phyloP scores from a whole-genome alignment of 208 protist species.

The Trypanosomatidae sp. region DNA sequence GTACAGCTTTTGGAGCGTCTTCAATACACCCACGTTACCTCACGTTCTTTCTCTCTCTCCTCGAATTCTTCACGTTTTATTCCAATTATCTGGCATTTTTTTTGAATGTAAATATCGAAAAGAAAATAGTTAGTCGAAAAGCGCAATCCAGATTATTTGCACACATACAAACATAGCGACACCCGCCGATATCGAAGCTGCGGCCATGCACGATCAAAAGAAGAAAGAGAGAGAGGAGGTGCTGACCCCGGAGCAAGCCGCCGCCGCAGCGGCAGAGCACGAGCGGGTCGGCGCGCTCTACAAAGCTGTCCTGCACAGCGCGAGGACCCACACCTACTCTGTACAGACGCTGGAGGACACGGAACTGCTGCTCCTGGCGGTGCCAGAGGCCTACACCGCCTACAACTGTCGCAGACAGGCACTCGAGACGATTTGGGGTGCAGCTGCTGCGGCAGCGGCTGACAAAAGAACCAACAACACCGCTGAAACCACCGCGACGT shows the following conservation, averaged over 20 bases:
- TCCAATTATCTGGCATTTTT: too few relatives aligned
- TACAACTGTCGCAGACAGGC: conserved; percentile 78
- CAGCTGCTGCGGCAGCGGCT: neutral
- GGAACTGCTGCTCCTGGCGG: conserved; percentile 45
- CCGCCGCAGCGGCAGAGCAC: conserved; percentile 33
- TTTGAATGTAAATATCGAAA: too few relatives aligned
- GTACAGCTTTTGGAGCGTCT: too few relatives aligned
- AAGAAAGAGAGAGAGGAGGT: conserved; percentile 35
- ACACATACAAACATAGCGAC: too few relatives aligned
- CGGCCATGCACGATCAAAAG: conserved; percentile 78
- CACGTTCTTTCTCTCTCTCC: too few relatives aligned
- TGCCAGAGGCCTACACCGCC: conserved; percentile 82
- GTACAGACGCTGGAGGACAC: conserved; percentile 35
- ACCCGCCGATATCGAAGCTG: too few relatives aligned
- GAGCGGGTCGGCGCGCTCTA: conserved; percentile 48
- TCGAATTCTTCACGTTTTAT: too few relatives aligned
- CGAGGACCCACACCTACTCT: conserved; percentile 24
- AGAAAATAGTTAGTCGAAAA: too few relatives aligned
- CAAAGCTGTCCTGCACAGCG: conserved; percentile 31
- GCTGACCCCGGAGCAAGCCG: conserved; percentile 16
- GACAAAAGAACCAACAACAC: too few relatives aligned
- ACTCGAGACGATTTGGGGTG: conserved; percentile 20
- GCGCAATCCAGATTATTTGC: too few relatives aligned
- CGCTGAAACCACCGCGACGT: neutral
- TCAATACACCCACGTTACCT: too few relatives aligned